Percentiles rank a stretch among this genome's conserved stretches.
Conservation (phyloP, 2,329 filamentous ascomycete genomes). For the Beauveria caledonica region DNA sequence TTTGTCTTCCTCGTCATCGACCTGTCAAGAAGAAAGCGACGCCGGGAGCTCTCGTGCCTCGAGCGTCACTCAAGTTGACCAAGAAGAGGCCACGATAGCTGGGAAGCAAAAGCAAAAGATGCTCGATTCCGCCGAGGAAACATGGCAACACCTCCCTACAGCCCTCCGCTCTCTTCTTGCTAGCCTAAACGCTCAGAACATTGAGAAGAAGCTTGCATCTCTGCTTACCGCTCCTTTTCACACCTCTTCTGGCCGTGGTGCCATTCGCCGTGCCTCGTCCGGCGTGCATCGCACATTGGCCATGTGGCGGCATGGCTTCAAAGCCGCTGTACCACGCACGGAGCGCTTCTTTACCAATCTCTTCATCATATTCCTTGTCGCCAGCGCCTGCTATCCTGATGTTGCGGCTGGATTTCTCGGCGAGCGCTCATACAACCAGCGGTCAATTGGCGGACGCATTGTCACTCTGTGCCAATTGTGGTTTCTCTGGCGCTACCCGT, state of each 20-base stretch:
- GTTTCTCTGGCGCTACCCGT: slow-evolving; percentile 15
- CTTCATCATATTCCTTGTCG: slow-evolving; percentile 16
- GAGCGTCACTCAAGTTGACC: background rate
- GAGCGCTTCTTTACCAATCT: slow-evolving; percentile 14
- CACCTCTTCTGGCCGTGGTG: slow-evolving; percentile 9
- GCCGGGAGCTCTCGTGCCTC: background rate
- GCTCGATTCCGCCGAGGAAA: slow-evolving; percentile 12
- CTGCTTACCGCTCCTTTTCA: slow-evolving; percentile 12
- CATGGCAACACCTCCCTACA: slow-evolving; percentile 12
- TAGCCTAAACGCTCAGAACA: slow-evolving; percentile 12
- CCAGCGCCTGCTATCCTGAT: slow-evolving; percentile 15
- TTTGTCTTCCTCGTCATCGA: background rate
- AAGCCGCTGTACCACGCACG: slow-evolving; percentile 9
- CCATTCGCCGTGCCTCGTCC: slow-evolving; percentile 6
- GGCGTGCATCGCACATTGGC: slow-evolving; percentile 13
- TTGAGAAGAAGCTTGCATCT: slow-evolving; percentile 12
- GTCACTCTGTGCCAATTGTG: slow-evolving; percentile 15
- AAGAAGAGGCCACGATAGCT: background rate
- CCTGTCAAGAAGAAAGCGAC: background rate
- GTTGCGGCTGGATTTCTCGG: slow-evolving; percentile 15
- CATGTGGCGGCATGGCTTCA: slow-evolving; percentile 16
- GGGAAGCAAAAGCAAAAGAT: slow-evolving; percentile 1
- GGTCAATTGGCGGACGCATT: slow-evolving; percentile 16
- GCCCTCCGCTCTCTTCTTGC: slow-evolving; percentile 11
- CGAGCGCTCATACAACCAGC: slow-evolving; percentile 17